These are phyloP conservation scores for Xylariaceae sp. DNA, from an alignment of 2,329 filamentous ascomycete genomes.

Conservation along the genomic window DNA sequence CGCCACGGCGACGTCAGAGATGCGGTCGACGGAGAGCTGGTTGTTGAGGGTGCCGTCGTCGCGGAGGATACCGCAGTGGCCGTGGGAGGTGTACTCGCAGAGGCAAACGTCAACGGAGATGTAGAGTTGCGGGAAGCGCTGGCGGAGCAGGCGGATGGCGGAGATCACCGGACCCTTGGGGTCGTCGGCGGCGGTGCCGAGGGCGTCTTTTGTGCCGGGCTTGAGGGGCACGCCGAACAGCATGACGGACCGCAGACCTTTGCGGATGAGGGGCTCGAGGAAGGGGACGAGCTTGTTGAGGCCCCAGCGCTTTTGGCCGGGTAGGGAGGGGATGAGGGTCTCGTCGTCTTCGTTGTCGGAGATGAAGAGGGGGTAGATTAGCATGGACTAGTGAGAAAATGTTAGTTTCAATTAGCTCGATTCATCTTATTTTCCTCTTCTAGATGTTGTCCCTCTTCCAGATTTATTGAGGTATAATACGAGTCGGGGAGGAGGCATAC, in stretches of 20 bases:
- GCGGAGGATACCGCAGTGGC: slow-evolving; percentile 92
- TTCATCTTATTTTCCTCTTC: too few species aligned
- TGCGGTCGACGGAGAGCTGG: slow-evolving; percentile 84
- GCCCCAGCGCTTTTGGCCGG: slow-evolving; percentile 83
- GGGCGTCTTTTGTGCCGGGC: slow-evolving; percentile 78
- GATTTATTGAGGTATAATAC: neutral
- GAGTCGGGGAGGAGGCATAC: slow-evolving; percentile 38
- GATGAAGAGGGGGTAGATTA: slow-evolving; percentile 96
- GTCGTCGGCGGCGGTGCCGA: slow-evolving; percentile 90
- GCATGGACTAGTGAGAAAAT: slow-evolving; percentile 77
- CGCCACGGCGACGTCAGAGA: slow-evolving; percentile 94
- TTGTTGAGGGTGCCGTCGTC: slow-evolving; percentile 95
- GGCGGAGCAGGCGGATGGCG: slow-evolving; percentile 76
- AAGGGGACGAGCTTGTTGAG: slow-evolving; percentile 82
- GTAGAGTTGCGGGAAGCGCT: slow-evolving; percentile 84
- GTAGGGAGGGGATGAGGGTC: slow-evolving; percentile 82
- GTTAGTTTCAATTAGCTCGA: too few species aligned
- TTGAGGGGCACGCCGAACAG: slow-evolving; percentile 90
- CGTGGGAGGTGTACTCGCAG: slow-evolving; percentile 97
- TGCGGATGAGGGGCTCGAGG: slow-evolving; percentile 79
- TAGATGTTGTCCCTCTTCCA: too few species aligned
- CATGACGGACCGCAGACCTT: slow-evolving; percentile 89
- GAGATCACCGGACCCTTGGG: slow-evolving; percentile 88
- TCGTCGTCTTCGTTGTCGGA: slow-evolving; percentile 94
- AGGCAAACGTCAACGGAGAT: slow-evolving; percentile 92